Base-by-base conservation (phyloP, 2,329 filamentous ascomycete genomes). In the Fusarium illudens region DNA sequence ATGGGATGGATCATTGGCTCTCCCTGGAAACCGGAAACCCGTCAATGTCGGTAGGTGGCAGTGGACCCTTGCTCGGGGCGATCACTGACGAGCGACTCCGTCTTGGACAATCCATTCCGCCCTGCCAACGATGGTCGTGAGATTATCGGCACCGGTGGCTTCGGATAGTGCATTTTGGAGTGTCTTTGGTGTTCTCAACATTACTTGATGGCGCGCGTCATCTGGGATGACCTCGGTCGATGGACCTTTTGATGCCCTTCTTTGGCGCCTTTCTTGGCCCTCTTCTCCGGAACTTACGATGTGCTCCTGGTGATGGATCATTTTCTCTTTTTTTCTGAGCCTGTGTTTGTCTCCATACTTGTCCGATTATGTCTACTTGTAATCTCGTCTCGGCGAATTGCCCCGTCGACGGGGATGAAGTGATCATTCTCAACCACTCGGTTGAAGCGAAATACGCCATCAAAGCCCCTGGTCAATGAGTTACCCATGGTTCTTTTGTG, bases 371-470 rank as follows among this genome's bases (percentile, higher is more conserved):
- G 50, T 2, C 20, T 15, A 29, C 39, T 22, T 39, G 17, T 32
- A 44, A 29, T 32, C 34, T 65, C n/a, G 55, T 61, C 10, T 33
- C 39, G 34, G 15, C 29, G 6, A 7, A 60, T n/a, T 50, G 17
- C 27, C 30, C 32, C 12, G 46, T 51, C 9, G 42, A 36, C 17
- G 25, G 19, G 11, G 37, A 34, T n/a, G 19, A 19, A 37, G 58
- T 58, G 29, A 44, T 60, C 6, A 25, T 32, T 22, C 32, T 88
- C 62, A 84, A 86, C 75, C 81, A 87, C 3, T 86, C 84, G 2
- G 79, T 81, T 81, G 46, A 88, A 89, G 74, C 81, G 85, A 58
- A 89, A 89, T 79, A 86, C 87, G 10, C 82, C 89, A 60, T 88
- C 85, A 2, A 78, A 81, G 57, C 74, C 75, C 48, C 82, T 88